These are phyloP conservation scores for Phytopythium helicoides DNA, from an alignment of 352 stramenopile genomes.

Conservation along the genomic window DNA sequence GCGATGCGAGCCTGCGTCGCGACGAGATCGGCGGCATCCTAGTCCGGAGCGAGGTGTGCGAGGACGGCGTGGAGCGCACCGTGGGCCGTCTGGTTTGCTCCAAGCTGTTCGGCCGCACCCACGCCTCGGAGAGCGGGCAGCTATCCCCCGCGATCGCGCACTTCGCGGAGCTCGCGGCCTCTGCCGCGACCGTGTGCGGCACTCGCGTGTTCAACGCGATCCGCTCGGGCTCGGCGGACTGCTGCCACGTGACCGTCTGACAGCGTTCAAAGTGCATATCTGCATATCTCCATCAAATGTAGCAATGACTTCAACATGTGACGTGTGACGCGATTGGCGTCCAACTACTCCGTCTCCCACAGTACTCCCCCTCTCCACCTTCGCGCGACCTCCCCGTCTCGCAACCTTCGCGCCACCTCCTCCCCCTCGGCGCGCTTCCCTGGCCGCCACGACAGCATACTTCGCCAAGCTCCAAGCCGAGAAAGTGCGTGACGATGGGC, in stretches of 20 bases:
- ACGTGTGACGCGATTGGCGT: too few species aligned
- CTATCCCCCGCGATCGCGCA: constrained; percentile 21
- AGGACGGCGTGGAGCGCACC: constrained; percentile 45
- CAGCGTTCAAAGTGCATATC: too few species aligned
- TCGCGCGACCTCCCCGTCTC: too few species aligned
- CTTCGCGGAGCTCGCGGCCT: constrained; percentile 31
- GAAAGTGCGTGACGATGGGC: constrained; percentile 15
- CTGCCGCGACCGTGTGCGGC: constrained; percentile 34
- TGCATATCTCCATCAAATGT: too few species aligned
- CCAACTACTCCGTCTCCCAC: too few species aligned
- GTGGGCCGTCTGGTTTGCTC: constrained; percentile 58
- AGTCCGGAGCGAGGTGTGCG: constrained; percentile 37
- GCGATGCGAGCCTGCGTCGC: constrained; percentile 14
- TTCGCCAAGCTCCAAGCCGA: too few species aligned
- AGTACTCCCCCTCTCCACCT: too few species aligned
- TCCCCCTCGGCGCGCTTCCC: too few species aligned
- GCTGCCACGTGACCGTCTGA: constrained; percentile 6
- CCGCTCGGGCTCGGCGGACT: neutral
- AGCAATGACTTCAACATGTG: too few species aligned
- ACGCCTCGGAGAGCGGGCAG: constrained; percentile 12
- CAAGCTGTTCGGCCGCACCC: constrained; percentile 26
- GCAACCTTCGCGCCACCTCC: too few species aligned
- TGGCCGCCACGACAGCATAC: too few species aligned
- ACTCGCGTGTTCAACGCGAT: constrained; percentile 52
- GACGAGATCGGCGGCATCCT: constrained; percentile 29